Evolutionary conservation across 2,329 filamentous ascomycete genomes (phyloP).

Genomic region (Ploettnerulaceae sp.): DNA sequence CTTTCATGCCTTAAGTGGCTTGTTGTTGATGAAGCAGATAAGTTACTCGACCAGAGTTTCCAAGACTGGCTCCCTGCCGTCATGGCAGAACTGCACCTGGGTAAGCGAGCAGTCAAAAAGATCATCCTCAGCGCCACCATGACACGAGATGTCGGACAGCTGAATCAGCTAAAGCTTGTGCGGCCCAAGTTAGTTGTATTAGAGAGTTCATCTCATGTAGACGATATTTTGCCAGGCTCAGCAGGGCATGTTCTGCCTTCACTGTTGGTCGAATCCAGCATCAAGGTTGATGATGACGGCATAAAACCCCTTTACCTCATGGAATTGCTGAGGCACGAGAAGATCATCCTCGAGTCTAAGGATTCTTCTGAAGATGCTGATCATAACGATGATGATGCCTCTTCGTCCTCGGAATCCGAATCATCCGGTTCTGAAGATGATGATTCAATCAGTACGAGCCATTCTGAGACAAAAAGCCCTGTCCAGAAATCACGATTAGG

Average conservation of each 20-base stretch:
- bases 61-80: constrained; percentile 82
- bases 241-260: constrained; percentile 54
- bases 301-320: constrained; percentile 84
- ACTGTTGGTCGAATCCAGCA: constrained; percentile 57
- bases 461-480: neutral
- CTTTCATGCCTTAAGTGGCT: constrained; percentile 80
- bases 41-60: constrained; percentile 84
- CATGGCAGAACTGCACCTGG: constrained; percentile 49
- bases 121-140: constrained; percentile 88
- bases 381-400: constrained; percentile 28
- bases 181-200: constrained; percentile 74
- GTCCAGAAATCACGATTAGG: neutral
- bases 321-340: constrained; percentile 59
- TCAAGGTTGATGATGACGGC: constrained; percentile 63
- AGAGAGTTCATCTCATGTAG: constrained; percentile 42
- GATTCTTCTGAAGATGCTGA: too few relatives aligned
- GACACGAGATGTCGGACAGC: constrained; percentile 76
- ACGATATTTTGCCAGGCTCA: constrained; percentile 25
- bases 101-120: constrained; percentile 56
- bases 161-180: constrained; percentile 67
- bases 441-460: neutral
- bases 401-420: constrained; percentile 19
- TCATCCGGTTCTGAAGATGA: constrained; percentile 11
- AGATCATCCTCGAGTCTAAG: constrained; percentile 39
- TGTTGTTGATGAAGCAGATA: constrained; percentile 90